Conservation (phyloP, 306 rosid genomes). For the Oxytropis ochrocephala region DNA sequence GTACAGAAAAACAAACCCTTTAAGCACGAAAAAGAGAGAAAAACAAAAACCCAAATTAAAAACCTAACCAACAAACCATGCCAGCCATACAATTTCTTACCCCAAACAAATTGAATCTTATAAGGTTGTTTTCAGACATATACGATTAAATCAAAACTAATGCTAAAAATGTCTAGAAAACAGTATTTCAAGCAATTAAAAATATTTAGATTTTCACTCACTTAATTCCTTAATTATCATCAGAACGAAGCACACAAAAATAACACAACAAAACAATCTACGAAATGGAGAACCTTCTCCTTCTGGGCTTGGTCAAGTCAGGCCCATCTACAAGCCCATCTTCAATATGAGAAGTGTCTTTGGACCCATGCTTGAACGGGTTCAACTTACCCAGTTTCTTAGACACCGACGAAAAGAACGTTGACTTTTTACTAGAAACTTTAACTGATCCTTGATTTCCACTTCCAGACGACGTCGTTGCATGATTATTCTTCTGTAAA, state of each 20-base stretch:
- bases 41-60: background rate
- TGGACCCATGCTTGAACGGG: slow-evolving; percentile 73
- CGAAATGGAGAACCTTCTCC: slow-evolving; percentile 81
- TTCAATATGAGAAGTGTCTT: slow-evolving; percentile 59
- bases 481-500: slow-evolving; percentile 32
- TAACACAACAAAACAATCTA: background rate
- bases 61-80: background rate
- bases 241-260: background rate
- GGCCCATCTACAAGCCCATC: slow-evolving; percentile 31
- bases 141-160: background rate
- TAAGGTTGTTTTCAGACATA: background rate
- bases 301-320: slow-evolving; percentile 60
- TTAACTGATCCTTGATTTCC: background rate
- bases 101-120: background rate
- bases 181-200: background rate
- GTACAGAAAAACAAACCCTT: background rate
- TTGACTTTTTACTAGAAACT: slow-evolving; percentile 24
- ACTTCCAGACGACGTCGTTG: slow-evolving; percentile 22
- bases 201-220: no score
- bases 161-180: background rate
- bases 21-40: background rate
- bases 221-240: background rate
- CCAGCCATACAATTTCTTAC: background rate
- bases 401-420: slow-evolving; percentile 63
- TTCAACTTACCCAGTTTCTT: slow-evolving; percentile 71